phyloP scores from a whole-genome alignment of 2,329 filamentous ascomycete genomes.

The Sporothrix protearum region DNA sequence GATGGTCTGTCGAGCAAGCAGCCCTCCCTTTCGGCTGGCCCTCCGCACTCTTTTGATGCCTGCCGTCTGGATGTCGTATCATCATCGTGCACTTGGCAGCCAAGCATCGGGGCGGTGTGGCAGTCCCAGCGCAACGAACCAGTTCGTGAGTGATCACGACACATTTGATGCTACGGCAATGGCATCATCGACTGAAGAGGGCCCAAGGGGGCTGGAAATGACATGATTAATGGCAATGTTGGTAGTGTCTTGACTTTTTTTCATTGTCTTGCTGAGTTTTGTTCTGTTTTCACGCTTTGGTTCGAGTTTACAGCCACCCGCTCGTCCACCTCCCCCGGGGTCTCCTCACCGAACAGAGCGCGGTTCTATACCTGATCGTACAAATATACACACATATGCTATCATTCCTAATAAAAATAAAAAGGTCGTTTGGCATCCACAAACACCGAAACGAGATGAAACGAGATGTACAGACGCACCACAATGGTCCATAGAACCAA shows the following conservation, averaged over 20 bases:
- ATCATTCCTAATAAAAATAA: not conserved
- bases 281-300: conserved; percentile 2
- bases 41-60: not conserved
- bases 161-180: not conserved
- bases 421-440: not conserved
- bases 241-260: not conserved
- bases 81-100: not conserved
- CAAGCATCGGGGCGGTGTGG: not conserved
- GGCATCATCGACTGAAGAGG: not conserved
- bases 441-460: not conserved
- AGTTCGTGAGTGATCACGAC: not conserved
- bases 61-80: not conserved
- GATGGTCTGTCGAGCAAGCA: not conserved
- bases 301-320: not conserved
- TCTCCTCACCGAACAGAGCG: not conserved
- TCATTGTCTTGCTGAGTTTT: not conserved
- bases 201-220: not conserved
- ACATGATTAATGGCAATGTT: not conserved
- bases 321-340: not conserved
- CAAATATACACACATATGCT: conserved; percentile 21
- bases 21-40: not conserved
- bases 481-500: not conserved
- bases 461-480: not conserved
- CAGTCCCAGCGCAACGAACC: not conserved
- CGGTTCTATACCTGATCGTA: conserved; percentile 21